Percentiles rank a stretch among this genome's conserved stretches.
Evolutionary conservation across 345 rosid species (phyloP).

Genomic region (Erucastrum elatum): DNA sequence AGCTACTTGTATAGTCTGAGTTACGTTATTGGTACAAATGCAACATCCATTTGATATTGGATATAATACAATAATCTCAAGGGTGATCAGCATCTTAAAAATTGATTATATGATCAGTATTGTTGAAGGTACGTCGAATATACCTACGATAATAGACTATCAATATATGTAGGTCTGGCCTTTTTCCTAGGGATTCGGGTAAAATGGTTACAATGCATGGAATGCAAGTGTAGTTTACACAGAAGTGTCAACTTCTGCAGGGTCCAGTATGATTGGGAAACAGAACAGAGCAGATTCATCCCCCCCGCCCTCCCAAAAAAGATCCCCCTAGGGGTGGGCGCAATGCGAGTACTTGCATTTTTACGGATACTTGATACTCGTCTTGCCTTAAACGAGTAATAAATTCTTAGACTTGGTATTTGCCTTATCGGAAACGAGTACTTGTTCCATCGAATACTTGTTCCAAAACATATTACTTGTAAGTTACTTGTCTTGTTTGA

Average conservation of each 20-base stretch:
- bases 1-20: not conserved
- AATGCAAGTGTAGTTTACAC: slow-evolving; percentile 22
- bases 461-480: too few species aligned
- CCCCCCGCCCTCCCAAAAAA: slow-evolving; percentile 4
- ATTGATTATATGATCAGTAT: not conserved
- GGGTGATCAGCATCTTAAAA: slow-evolving; percentile 11
- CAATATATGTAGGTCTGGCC: not conserved
- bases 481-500: too few species aligned
- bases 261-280: slow-evolving; percentile 34
- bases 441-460: too few species aligned
- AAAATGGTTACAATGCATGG: slow-evolving; percentile 16
- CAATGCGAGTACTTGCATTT: too few species aligned
- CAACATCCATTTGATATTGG: not conserved
- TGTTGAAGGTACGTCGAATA: not conserved
- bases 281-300: slow-evolving; percentile 33
- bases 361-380: too few species aligned
- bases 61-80: not conserved
- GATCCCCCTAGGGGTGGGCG: too few species aligned
- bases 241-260: slow-evolving; percentile 35
- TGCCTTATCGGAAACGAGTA: too few species aligned
- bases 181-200: not conserved
- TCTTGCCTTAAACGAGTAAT: too few species aligned
- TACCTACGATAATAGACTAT: not conserved
- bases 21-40: not conserved
- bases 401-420: too few species aligned